Base-by-base conservation (phyloP, 768 basidiomycete genomes). In the Hydnum rufescens region DNA sequence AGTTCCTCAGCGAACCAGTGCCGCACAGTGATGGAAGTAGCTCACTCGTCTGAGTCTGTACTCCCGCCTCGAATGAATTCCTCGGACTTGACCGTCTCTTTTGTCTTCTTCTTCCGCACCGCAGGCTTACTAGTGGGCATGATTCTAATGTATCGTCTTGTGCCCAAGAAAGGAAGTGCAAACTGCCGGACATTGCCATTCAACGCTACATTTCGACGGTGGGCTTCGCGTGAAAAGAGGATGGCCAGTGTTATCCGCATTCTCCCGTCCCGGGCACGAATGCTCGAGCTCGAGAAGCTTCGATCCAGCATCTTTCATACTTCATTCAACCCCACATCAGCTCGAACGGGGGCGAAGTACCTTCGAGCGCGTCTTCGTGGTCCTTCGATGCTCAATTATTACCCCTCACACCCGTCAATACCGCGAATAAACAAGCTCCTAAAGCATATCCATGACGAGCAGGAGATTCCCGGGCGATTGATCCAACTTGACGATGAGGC, bases 291-390 rank as follows among this genome's bases (percentile, higher is more conserved):
- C 56, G 72, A 65, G 1, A 72, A 74, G 48, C 68, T 83, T 3
- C 80, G 79, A 42, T 80, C 77, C 62, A 62, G 70, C 39, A 75
- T 96, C 51, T 93, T 96, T 61, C 76, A 88, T 61, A 93, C 87
- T 5, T 70, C 81, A 3, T 88, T 83, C 67, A 96, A 96, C 66
- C 92, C 92, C 0, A 73, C 73, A 2, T 75, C 74, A 26, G 63
- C 76, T 13, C 79, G 92, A 18, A 90, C 84, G 0, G 93, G 93
- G 18, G 82, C 88, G 26, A 96, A 96, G 68, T 89, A 93, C 68
- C 77, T 96, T 44, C 78, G 82, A 19, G 71, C 74, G 13, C 73
- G 82, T 18, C 75, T 96, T 32, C 76, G 80, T 0, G 93, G 92
- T 0, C 88, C 88, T 0, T 74, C 86, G 26, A 84, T 95, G 80